Evolutionary conservation across 2,329 filamentous ascomycete genomes (phyloP).

Genomic region (Fusarium tanahbumbuense): DNA sequence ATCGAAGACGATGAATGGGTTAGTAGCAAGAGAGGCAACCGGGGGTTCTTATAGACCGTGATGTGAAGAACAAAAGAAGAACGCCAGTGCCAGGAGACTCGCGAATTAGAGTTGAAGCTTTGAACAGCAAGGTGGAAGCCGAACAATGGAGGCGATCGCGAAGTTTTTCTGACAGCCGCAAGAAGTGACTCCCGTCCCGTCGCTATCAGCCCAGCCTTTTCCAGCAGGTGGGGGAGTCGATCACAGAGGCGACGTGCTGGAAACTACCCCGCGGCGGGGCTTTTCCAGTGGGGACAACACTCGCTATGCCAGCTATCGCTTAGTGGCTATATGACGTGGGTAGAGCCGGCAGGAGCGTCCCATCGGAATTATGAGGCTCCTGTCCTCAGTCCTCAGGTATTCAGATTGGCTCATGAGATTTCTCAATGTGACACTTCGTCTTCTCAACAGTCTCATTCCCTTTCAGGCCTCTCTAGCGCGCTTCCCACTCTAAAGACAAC

Average conservation of each 20-base stretch:
- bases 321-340: not conserved
- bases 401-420: not conserved
- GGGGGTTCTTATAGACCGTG: conserved; percentile 7
- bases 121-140: not conserved
- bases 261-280: conserved; percentile 29
- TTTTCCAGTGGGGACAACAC: not conserved
- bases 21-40: not conserved
- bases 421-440: not conserved
- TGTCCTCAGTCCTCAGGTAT: not conserved
- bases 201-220: not conserved
- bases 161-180: conserved; percentile 22
- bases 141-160: conserved; percentile 12
- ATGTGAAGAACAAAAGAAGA: not conserved
- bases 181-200: not conserved
- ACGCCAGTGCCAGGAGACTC: not conserved
- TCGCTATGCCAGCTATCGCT: not conserved
- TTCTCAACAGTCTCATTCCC: not conserved
- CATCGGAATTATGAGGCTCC: not conserved
- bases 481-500: not conserved
- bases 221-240: conserved; percentile 5
- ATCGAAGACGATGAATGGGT: not conserved
- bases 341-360: not conserved
- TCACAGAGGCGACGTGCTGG: conserved; percentile 20
- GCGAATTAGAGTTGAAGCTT: not conserved
- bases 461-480: too few relatives aligned